phyloP scores from a whole-genome alignment of 352 stramenopile species.

The Achlya hypogyna region DNA sequence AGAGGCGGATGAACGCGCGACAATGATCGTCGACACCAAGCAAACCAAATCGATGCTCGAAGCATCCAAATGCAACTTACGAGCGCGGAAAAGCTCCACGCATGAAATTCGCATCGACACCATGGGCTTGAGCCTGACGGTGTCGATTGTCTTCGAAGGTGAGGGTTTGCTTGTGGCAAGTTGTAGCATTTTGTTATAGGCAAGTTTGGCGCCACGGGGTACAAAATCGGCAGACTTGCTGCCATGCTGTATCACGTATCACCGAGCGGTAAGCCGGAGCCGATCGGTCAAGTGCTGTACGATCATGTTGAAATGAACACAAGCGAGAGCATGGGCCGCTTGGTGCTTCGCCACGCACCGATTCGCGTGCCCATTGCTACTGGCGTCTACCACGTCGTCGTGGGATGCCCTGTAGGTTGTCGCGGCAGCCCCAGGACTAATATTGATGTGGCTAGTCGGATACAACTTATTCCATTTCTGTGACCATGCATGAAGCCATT shows the following conservation, averaged over 20 bases:
- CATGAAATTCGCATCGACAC: slow-evolving; percentile 7
- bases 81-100: slow-evolving; percentile 5
- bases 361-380: slow-evolving; percentile 32
- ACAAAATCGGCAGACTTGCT: slow-evolving; percentile 66
- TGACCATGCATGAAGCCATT: slow-evolving; percentile 25
- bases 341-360: slow-evolving; percentile 59
- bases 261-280: slow-evolving; percentile 19
- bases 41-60: slow-evolving; percentile 2
- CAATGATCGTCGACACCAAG: slow-evolving; percentile 11
- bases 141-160: slow-evolving; percentile 21
- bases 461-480: slow-evolving; percentile 57
- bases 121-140: not conserved
- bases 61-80: not conserved
- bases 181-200: too few relatives aligned
- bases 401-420: slow-evolving; percentile 49
- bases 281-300: slow-evolving; percentile 14
- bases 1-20: slow-evolving; percentile 12
- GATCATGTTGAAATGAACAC: slow-evolving; percentile 23
- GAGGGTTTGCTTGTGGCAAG: too few relatives aligned
- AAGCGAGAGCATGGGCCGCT: slow-evolving; percentile 48
- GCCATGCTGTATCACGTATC: slow-evolving; percentile 61
- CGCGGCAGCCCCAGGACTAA: not conserved
- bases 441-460: slow-evolving; percentile 6
- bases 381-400: slow-evolving; percentile 61
- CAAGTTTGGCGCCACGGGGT: slow-evolving; percentile 56